Base-by-base conservation (phyloP, 768 basidiomycete genomes). In the Phanerochaete carnosa region DNA sequence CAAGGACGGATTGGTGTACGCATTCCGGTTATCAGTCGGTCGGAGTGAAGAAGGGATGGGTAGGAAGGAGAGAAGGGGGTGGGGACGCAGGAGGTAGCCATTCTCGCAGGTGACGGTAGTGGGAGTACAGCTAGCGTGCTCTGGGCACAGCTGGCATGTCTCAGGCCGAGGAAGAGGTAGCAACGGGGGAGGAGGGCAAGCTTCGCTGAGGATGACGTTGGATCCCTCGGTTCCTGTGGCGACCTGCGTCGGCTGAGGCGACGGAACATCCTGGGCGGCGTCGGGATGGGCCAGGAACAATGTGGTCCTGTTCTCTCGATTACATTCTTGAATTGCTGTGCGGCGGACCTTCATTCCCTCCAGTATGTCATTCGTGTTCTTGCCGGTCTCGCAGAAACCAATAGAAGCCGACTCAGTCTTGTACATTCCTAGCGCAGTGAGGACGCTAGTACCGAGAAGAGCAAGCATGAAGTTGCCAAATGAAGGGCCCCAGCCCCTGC, bases 381-480 rank as follows among this genome's bases (percentile, higher is more conserved):
- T 82, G 22, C 83, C 87, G 35, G 81, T 73, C 63, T 90, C 85
- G 68, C 92, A 94, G 72, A 84, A 94, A 35, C 93, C 92, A 65
- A 94, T 85, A 12, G 78, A 71, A 2, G 86, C 76, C 5, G 92
- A 92, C 65, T 89, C 84, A 13, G 65, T 61, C 74, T 92, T 92
- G 77, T 85, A 90, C 19, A 77, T 77, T 66, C 78, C 64, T 22
- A 78, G 73, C 23, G 22, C 60, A 16, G 33, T 59, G 64, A 19
- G 65, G 29, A 23, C 55, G 9, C 62, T 57, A 25, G 65, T 25
- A 32, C 39, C 39, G 19, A 43, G 39, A 19, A 43, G 39, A 43
- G 73, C 68, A 25, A 80, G 59, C 11, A 76, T 61, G 29, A 79
- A 62, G 5, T 77, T 58, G 60, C 77, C 60, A 55, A 60, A 35